Percentiles rank a stretch among this genome's conserved stretches.
phyloP scores from a whole-genome alignment of 2,329 filamentous ascomycete species.

The Fusarium transvaalense region DNA sequence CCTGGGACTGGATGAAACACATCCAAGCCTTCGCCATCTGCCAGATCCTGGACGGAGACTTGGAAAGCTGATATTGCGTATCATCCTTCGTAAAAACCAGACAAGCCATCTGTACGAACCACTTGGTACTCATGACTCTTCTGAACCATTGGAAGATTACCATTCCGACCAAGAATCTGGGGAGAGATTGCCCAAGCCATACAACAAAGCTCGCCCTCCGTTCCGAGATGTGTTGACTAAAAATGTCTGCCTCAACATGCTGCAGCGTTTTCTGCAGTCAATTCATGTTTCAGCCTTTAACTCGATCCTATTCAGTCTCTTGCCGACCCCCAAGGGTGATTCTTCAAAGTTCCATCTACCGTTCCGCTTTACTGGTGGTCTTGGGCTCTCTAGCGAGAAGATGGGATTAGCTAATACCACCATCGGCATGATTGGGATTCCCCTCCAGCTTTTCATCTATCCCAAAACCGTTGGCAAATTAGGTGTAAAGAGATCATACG shows the following conservation, averaged over 20 bases:
- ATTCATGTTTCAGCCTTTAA: slow-evolving; percentile 83
- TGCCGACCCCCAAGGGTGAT: slow-evolving; percentile 76
- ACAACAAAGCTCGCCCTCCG: slow-evolving; percentile 61
- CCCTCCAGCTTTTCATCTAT: slow-evolving; percentile 58
- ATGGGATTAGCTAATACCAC: slow-evolving; percentile 85
- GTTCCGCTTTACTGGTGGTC: slow-evolving; percentile 77
- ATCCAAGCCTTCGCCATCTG: neutral
- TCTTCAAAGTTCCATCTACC: slow-evolving; percentile 59
- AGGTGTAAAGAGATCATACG: too few species aligned
- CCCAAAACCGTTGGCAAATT: neutral
- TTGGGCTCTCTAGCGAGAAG: slow-evolving; percentile 77
- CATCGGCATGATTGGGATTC: slow-evolving; percentile 80
- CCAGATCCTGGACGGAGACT: slow-evolving; percentile 1
- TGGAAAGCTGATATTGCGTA: neutral
- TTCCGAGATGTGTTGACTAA: slow-evolving; percentile 68
- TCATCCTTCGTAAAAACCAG: neutral
- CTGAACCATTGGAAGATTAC: neutral
- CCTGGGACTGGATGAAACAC: slow-evolving; percentile 67
- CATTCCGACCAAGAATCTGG: neutral
- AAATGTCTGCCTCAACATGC: slow-evolving; percentile 66
- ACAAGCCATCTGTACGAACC: neutral
- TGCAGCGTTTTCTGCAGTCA: slow-evolving; percentile 76
- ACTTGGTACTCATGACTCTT: neutral
- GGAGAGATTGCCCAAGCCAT: slow-evolving; percentile 37
- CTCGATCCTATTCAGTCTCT: slow-evolving; percentile 80